phyloP scores from a whole-genome alignment of 805 yeast species.

The Lachancea waltii region DNA sequence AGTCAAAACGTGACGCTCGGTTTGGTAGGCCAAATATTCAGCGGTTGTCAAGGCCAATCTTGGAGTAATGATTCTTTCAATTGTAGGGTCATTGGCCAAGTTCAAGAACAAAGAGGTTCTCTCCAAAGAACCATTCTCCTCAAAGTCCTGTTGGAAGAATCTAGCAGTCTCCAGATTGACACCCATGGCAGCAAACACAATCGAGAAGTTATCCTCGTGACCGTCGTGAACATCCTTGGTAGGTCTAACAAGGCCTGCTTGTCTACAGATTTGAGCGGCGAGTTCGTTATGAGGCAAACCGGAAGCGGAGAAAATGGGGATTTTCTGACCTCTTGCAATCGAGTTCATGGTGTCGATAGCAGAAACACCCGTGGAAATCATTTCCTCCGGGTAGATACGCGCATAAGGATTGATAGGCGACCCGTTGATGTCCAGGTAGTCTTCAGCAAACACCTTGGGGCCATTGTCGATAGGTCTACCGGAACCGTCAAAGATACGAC shows the following conservation, averaged over 20 bases:
- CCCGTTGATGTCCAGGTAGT: slow-evolving; percentile 95
- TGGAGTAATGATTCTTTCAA: slow-evolving; percentile 98
- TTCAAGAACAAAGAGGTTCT: slow-evolving; percentile 95
- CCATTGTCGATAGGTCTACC: slow-evolving; percentile 98
- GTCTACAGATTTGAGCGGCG: slow-evolving; percentile 99
- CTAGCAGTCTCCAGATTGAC: slow-evolving; percentile 97
- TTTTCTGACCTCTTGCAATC: slow-evolving; percentile 99
- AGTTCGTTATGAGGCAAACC: slow-evolving; percentile 99
- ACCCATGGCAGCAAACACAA: slow-evolving; percentile 99
- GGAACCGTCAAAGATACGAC: slow-evolving; percentile 97
- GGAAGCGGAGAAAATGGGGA: slow-evolving; percentile 97
- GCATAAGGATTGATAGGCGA: slow-evolving; percentile 98
- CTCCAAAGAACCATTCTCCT: slow-evolving; percentile 97
- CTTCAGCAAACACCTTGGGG: slow-evolving; percentile 97
- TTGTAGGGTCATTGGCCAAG: slow-evolving; percentile 98
- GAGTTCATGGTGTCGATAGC: slow-evolving; percentile 99
- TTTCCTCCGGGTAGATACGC: slow-evolving; percentile 98
- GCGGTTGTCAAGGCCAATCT: slow-evolving; percentile 98
- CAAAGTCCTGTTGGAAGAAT: slow-evolving; percentile 98
- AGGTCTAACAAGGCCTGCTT: slow-evolving; percentile 98
- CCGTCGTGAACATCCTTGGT: slow-evolving; percentile 99
- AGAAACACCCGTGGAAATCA: slow-evolving; percentile 98
- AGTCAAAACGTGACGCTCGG: slow-evolving; percentile 97
- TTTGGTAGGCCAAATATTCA: slow-evolving; percentile 96
- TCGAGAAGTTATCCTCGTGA: slow-evolving; percentile 98